A percentile compares a stretch with the other conserved stretches of the same genome.
phyloP scores from a whole-genome alignment of 2,329 filamentous ascomycete species.

The Neospermospora avenae region DNA sequence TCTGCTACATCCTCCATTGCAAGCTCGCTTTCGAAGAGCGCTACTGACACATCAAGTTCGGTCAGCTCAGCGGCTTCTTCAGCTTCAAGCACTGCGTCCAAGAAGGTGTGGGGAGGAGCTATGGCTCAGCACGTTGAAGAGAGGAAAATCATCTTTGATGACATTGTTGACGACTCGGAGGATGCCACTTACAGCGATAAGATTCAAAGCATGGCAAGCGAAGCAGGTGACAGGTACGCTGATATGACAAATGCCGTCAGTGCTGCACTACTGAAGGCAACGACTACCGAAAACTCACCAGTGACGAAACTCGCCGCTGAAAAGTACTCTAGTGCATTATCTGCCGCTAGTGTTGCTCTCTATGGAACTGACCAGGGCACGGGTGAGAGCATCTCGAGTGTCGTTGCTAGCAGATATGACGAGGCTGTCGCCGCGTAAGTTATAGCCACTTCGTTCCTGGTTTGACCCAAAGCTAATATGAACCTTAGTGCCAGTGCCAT shows the following conservation, averaged over 20 bases:
- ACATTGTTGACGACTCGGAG: constrained; percentile 46
- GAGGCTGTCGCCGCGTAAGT: constrained; percentile 55
- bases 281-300: constrained; percentile 43
- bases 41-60: constrained; percentile 29
- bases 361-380: constrained; percentile 47
- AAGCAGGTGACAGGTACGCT: constrained; percentile 50
- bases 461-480: constrained; percentile 10
- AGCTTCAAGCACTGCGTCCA: constrained; percentile 35
- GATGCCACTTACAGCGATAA: constrained; percentile 47
- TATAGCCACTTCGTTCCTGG: constrained; percentile 10
- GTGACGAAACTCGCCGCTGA: constrained; percentile 51
- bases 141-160: constrained; percentile 46
- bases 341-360: constrained; percentile 53
- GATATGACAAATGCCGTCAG: constrained; percentile 53
- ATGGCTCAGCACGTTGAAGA: constrained; percentile 41
- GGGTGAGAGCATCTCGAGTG: constrained; percentile 45
- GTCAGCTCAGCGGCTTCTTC: constrained; percentile 28
- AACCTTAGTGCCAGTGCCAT: constrained; percentile 46
- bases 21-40: constrained; percentile 34
- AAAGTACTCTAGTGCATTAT: constrained; percentile 53
- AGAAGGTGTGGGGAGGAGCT: constrained; percentile 47
- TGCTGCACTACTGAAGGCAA: constrained; percentile 48
- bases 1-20: constrained; percentile 35
- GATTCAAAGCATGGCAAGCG: constrained; percentile 47
- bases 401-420: constrained; percentile 51